A percentile compares a stretch with the other conserved stretches of the same genome.
phyloP scores from a whole-genome alignment of 2,329 filamentous ascomycete genomes.

The Purpureocillium takamizusanense region DNA sequence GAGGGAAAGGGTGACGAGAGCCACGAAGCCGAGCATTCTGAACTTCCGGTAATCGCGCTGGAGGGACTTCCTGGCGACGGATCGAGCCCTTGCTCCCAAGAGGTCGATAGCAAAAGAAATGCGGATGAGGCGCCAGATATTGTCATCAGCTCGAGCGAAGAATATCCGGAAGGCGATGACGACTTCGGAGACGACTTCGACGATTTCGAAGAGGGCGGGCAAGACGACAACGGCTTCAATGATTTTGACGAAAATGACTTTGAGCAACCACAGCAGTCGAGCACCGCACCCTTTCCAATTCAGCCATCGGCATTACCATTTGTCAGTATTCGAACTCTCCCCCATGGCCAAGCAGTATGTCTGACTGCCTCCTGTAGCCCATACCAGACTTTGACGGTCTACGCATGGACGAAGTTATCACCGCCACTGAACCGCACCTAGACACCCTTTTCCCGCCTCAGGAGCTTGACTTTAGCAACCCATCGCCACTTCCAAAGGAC shows the following conservation, averaged over 20 bases:
- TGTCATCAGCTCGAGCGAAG: conserved; percentile 36
- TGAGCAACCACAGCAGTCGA: conserved; percentile 37
- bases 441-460: conserved; percentile 55
- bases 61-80: conserved; percentile 39
- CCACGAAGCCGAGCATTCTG: conserved; percentile 4
- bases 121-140: conserved; percentile 46
- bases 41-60: conserved; percentile 34
- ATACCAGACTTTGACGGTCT: conserved; percentile 60
- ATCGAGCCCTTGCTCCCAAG: conserved; percentile 31
- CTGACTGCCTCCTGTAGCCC: conserved; percentile 34
- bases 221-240: conserved; percentile 48
- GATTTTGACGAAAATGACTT: conserved; percentile 64
- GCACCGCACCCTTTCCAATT: conserved; percentile 20
- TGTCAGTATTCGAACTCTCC: conserved; percentile 19
- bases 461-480: conserved; percentile 39
- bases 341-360: conserved; percentile 6
- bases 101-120: conserved; percentile 34
- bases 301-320: conserved; percentile 34
- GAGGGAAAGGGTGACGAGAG: neutral
- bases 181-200: conserved; percentile 53
- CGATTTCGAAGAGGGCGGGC: conserved; percentile 52
- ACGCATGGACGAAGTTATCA: conserved; percentile 49
- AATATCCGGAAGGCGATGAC: conserved; percentile 25
- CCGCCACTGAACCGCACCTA: conserved; percentile 57
- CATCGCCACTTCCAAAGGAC: conserved; percentile 42